phyloP scores from a whole-genome alignment of 306 rosid genomes.

The Lathyrus tuberosus region DNA sequence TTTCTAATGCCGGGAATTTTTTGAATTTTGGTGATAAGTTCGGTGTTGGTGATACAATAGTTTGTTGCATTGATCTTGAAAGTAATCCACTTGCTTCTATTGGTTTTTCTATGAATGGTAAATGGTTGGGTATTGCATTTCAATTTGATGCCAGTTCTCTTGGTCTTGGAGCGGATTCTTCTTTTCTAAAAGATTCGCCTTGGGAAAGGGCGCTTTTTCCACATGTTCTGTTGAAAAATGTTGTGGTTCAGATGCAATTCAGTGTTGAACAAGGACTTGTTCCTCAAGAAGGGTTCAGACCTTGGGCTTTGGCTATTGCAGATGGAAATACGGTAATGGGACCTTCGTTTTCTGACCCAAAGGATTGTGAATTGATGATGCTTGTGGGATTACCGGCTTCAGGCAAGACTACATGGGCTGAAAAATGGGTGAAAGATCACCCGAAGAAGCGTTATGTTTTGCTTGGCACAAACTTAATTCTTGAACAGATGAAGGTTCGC shows the following conservation, averaged over 20 bases:
- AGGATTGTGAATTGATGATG: too few relatives aligned
- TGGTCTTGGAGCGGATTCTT: too few relatives aligned
- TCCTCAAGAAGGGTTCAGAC: too few relatives aligned
- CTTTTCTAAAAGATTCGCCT: too few relatives aligned
- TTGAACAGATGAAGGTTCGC: constrained; percentile 67
- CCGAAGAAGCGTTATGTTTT: constrained; percentile 59
- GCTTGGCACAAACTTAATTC: constrained; percentile 60
- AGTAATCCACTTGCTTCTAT: constrained; percentile 51
- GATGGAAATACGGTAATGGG: too few relatives aligned
- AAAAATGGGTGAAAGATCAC: constrained; percentile 55
- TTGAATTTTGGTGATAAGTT: constrained; percentile 56
- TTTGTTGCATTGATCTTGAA: constrained; percentile 61
- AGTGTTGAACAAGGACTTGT: too few relatives aligned
- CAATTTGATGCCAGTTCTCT: too few relatives aligned
- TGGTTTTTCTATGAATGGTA: constrained; percentile 66
- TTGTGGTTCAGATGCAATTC: too few relatives aligned
- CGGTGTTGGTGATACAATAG: constrained; percentile 58
- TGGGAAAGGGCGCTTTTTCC: too few relatives aligned
- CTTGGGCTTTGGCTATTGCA: too few relatives aligned
- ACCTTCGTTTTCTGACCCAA: too few relatives aligned
- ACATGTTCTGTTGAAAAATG: too few relatives aligned
- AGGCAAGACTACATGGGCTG: constrained; percentile 74
- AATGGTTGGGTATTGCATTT: constrained; percentile 50
- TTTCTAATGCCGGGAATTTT: constrained; percentile 47
- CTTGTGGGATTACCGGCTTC: constrained; percentile 67